Conservation (phyloP, 345 rosid species). For the Limnanthes douglasii region DNA sequence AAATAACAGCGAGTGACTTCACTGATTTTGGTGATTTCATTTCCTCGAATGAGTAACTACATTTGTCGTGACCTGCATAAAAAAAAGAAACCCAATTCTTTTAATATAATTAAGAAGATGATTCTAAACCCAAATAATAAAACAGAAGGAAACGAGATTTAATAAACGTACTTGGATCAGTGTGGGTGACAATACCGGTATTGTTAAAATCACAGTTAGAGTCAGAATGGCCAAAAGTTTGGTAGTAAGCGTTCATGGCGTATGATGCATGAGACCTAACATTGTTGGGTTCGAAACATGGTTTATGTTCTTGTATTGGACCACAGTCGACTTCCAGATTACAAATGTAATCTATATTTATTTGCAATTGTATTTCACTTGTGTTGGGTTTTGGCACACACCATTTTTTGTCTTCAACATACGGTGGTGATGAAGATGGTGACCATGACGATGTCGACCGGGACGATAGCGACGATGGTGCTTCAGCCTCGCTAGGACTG, state of each 20-base stretch:
- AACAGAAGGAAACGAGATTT: not conserved
- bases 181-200: constrained; percentile 30
- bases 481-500: not conserved
- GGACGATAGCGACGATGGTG: too few relatives aligned
- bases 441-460: too few relatives aligned
- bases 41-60: constrained; percentile 11
- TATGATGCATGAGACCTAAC: constrained; percentile 51
- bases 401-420: constrained; percentile 19
- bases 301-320: constrained; percentile 39
- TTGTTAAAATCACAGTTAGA: constrained; percentile 34
- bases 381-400: constrained; percentile 38
- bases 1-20: constrained; percentile 12
- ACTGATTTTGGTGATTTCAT: constrained; percentile 8
- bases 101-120: not conserved
- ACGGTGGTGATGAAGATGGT: constrained; percentile 16
- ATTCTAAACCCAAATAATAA: not conserved
- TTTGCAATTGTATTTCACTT: constrained; percentile 31
- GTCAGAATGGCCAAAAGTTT: constrained; percentile 27
- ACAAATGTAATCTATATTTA: constrained; percentile 55
- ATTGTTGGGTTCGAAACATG: constrained; percentile 35
- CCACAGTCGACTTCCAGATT: constrained; percentile 32
- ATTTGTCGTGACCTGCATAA: constrained; percentile 35
- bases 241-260: constrained; percentile 56
- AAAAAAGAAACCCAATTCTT: not conserved
- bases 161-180: constrained; percentile 30